A percentile compares a stretch with the other conserved stretches of the same genome.
Conservation (phyloP, 176 grass and related monocot species). For the Musa itinerans region DNA sequence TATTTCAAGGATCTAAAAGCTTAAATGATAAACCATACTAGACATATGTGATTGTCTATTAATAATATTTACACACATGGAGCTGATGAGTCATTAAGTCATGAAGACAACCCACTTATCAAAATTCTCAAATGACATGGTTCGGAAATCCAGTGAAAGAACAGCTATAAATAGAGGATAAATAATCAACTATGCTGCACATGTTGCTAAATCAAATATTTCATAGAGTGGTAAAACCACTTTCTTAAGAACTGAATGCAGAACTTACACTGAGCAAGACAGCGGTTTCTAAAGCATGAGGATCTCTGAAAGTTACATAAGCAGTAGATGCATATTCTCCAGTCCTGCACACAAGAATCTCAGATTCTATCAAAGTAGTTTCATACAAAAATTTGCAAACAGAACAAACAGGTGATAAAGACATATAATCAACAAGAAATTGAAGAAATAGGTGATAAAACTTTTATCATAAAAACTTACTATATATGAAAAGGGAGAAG, state of each 20-base stretch:
- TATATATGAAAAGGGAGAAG: background rate
- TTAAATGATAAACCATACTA: background rate
- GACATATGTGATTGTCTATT: background rate
- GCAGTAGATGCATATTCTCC: conserved; percentile 77
- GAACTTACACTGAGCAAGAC: conserved; percentile 76
- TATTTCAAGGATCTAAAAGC: background rate
- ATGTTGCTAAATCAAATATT: no score
- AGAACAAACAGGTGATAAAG: background rate
- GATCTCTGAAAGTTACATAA: conserved; percentile 93
- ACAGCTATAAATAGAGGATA: no score
- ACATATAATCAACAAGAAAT: background rate
- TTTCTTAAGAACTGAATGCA: background rate
- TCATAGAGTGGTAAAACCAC: no score
- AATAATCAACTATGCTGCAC: no score
- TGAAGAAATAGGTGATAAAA: background rate
- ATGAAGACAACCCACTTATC: no score
- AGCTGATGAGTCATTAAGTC: no score
- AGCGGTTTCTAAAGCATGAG: conserved; percentile 87
- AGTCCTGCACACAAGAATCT: conserved; percentile 38
- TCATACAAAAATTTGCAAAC: background rate
- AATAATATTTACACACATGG: no score
- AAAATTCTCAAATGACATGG: no score
- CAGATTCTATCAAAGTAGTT: conserved; percentile 4
- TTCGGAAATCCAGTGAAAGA: no score
- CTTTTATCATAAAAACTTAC: no score